Base-by-base conservation (phyloP, 2,329 filamentous ascomycete species). In the Clonostachys chloroleuca region DNA sequence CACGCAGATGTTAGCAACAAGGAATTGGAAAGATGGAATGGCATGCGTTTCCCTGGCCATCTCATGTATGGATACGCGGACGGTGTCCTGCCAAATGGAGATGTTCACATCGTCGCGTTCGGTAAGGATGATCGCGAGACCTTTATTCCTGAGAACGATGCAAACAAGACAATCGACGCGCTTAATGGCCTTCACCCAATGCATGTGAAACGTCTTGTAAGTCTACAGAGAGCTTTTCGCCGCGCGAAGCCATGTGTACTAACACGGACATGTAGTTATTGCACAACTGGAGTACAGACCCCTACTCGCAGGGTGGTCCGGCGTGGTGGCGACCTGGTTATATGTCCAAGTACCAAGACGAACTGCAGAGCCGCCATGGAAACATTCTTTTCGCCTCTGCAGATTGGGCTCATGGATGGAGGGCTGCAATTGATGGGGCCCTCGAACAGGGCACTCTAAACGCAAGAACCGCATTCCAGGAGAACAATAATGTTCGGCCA, bases 371-470 rank as follows among this genome's bases (percentile, higher is more conserved):
- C 2, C 49, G 52, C 2, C 56, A 59, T 34, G 59, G 59, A 2
- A 56, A 59, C 24, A 45, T 62, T 8, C 44, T 57, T 14, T 53
- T 62, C 30, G 59, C 59, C 1, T 56, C 47, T 14, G 53, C 54
- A 2, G 59, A 61, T 18, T 60, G 56, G 57, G 55, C 59, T 5
- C 50, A 55, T 47, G 59, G 59, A 3, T 62, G 59, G 59, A 39
- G 56, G 42, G 56, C 52, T 6, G 55, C 52, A 0, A 60, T 62
- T 34, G 59, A 62, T n/a, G 59, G 59, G 5, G 59, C 59, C 0
- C 36, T 62, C 7, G 58, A 62, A 47, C 54, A 50, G 40, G 54
- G 42, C 1, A 37, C 24, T 14, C 14, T 53, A 2, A 49, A 49
- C 45, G 36, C 36, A 39, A 30, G 24, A 30, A 30, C 24, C 24